Conservation (phyloP, 805 yeast genomes). For the Candida nitratophila region DNA sequence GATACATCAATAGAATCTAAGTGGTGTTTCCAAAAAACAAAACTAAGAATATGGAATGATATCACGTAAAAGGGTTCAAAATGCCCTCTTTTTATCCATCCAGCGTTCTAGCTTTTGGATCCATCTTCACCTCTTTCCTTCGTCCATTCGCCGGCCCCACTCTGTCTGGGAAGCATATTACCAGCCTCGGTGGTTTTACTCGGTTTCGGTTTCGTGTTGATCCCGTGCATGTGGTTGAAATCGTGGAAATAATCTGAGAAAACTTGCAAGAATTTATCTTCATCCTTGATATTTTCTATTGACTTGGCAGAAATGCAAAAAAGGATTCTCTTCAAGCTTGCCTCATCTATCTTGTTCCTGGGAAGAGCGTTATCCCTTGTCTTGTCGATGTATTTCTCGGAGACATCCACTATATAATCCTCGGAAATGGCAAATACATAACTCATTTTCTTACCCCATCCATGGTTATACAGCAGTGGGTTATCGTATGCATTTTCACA, state of each 20-base stretch:
- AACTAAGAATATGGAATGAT: too few relatives aligned
- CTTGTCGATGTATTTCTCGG: slow-evolving; percentile 52
- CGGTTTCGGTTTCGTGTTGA: slow-evolving; percentile 10
- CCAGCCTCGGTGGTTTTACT: not conserved
- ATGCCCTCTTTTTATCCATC: too few relatives aligned
- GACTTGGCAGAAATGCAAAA: slow-evolving; percentile 28
- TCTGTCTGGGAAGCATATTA: slow-evolving; percentile 49
- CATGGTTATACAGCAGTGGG: slow-evolving; percentile 67
- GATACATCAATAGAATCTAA: too few relatives aligned
- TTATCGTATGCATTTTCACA: slow-evolving; percentile 85
- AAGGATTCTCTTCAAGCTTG: slow-evolving; percentile 29
- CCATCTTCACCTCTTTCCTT: slow-evolving; percentile 75
- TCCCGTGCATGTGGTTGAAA: slow-evolving; percentile 19
- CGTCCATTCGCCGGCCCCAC: slow-evolving; percentile 77
- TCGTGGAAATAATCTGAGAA: slow-evolving; percentile 31
- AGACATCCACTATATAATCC: slow-evolving; percentile 61
- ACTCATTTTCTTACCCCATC: slow-evolving; percentile 95
- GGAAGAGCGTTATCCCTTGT: slow-evolving; percentile 33
- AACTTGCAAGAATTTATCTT: slow-evolving; percentile 30
- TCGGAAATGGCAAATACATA: slow-evolving; percentile 67
- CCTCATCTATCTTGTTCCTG: slow-evolving; percentile 38
- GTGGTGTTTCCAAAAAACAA: too few relatives aligned
- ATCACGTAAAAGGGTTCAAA: too few relatives aligned
- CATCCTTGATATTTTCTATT: slow-evolving; percentile 20
- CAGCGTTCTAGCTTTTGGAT: not conserved